Evolutionary conservation across 192 early-diverging fungal genomes (phyloP).

Genomic region (Dimargaris cristalligena): DNA sequence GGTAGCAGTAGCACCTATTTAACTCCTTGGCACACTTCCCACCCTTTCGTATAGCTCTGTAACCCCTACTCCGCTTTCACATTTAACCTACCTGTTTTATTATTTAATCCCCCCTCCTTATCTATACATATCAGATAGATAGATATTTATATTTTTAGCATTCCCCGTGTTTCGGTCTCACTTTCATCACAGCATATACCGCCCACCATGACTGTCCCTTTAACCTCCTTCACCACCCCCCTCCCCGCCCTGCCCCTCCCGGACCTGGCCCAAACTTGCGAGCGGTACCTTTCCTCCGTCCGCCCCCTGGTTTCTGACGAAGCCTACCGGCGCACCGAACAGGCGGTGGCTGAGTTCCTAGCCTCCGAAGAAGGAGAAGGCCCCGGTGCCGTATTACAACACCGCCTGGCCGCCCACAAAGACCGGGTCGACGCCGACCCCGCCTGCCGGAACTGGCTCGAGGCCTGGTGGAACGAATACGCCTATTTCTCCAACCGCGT

Average conservation of each 20-base stretch:
- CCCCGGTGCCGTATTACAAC: conserved; percentile 22
- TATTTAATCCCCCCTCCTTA: too few species aligned
- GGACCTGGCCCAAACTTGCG: conserved; percentile 32
- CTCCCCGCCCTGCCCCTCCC: conserved; percentile 36
- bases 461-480: conserved; percentile 33
- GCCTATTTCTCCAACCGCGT: conserved; percentile 32
- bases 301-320: conserved; percentile 25
- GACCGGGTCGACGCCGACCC: conserved; percentile 11
- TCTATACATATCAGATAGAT: too few species aligned
- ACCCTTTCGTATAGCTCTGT: too few species aligned
- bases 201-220: too few species aligned
- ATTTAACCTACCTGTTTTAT: too few species aligned
- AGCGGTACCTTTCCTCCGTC: conserved; percentile 28
- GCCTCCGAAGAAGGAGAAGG: conserved; percentile 24
- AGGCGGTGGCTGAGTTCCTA: conserved; percentile 29
- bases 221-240: too few species aligned
- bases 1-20: too few species aligned
- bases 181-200: too few species aligned
- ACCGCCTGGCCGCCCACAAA: conserved; percentile 26
- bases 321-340: conserved; percentile 25
- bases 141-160: too few species aligned
- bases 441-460: conserved; percentile 24
- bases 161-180: too few species aligned
- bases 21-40: too few species aligned
- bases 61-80: too few species aligned